Evolutionary conservation across 768 basidiomycete genomes (phyloP).

Genomic region (Hortiboletus campestris): DNA sequence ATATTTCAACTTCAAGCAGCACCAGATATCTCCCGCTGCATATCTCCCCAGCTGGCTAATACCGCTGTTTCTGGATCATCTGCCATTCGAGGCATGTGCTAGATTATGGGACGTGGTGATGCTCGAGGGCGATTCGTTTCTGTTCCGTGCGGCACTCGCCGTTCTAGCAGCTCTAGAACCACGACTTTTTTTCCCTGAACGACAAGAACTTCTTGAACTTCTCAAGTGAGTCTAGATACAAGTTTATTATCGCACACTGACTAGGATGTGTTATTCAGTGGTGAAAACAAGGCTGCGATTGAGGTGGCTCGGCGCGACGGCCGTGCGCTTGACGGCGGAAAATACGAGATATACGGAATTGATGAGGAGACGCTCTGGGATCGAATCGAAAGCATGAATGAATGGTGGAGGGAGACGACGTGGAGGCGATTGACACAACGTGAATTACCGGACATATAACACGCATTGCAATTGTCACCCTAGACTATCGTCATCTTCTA

Average conservation of each 20-base stretch:
- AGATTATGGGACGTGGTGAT: slow-evolving; percentile 86
- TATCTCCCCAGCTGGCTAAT: slow-evolving; percentile 83
- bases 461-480: slow-evolving; percentile 13
- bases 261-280: slow-evolving; percentile 42
- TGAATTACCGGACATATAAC: slow-evolving; percentile 73
- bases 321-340: slow-evolving; percentile 59
- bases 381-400: slow-evolving; percentile 75
- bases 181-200: slow-evolving; percentile 85
- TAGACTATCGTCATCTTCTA: slow-evolving; percentile 39
- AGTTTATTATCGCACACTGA: slow-evolving; percentile 13
- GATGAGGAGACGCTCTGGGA: slow-evolving; percentile 87
- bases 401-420: slow-evolving; percentile 92
- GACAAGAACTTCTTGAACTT: slow-evolving; percentile 73
- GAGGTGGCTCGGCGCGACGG: slow-evolving; percentile 81
- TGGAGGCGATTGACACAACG: slow-evolving; percentile 81
- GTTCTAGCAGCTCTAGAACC: slow-evolving; percentile 82
- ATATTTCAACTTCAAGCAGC: slow-evolving; percentile 93
- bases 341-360: slow-evolving; percentile 84
- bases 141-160: slow-evolving; percentile 82
- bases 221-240: slow-evolving; percentile 50
- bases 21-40: slow-evolving; percentile 82
- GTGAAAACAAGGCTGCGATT: slow-evolving; percentile 78
- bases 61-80: slow-evolving; percentile 77
- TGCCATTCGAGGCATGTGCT: slow-evolving; percentile 90
- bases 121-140: slow-evolving; percentile 87